A percentile compares a stretch with the other conserved stretches of the same genome.
These are phyloP conservation scores for Botrytis porri DNA, from an alignment of 2,329 filamentous ascomycete genomes.

Conservation along the genomic window DNA sequence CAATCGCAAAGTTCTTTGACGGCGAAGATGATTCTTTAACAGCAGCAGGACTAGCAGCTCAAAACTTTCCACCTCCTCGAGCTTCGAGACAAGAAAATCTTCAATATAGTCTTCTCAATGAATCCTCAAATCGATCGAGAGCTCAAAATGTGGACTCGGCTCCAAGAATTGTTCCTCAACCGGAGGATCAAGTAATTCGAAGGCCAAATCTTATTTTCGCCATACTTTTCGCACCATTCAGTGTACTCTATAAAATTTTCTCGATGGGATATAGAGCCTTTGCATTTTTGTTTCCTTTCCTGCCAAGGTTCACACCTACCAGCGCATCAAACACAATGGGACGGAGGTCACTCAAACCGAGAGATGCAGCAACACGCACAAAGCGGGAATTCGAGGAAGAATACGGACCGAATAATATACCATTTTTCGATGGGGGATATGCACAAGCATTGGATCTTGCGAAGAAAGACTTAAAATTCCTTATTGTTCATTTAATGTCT, in stretches of 20 bases:
- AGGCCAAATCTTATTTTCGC: conserved; percentile 68
- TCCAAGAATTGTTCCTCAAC: conserved; percentile 78
- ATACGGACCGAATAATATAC: conserved; percentile 69
- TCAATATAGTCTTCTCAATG: conserved; percentile 52
- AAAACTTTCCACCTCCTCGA: conserved; percentile 59
- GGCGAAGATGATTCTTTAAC: conserved; percentile 83
- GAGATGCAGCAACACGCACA: conserved; percentile 85
- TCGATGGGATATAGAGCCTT: conserved; percentile 69
- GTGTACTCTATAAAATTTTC: conserved; percentile 69
- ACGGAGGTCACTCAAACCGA: conserved; percentile 73
- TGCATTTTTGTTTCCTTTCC: conserved; percentile 74
- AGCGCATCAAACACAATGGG: conserved; percentile 61
- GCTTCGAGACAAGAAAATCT: conserved; percentile 71
- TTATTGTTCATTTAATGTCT: conserved; percentile 83
- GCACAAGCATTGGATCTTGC: conserved; percentile 87
- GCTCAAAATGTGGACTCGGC: conserved; percentile 57
- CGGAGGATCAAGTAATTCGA: conserved; percentile 60
- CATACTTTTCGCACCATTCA: conserved; percentile 78
- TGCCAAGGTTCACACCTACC: conserved; percentile 62
- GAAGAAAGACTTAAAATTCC: conserved; percentile 86
- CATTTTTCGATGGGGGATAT: conserved; percentile 85
- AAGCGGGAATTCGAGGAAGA: conserved; percentile 94
- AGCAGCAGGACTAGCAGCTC: conserved; percentile 68
- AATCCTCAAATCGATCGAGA: conserved; percentile 37
- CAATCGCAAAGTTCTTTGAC: conserved; percentile 96